Base-by-base conservation (phyloP, 257 asterid genomes). In the Henckelia pumila region DNA sequence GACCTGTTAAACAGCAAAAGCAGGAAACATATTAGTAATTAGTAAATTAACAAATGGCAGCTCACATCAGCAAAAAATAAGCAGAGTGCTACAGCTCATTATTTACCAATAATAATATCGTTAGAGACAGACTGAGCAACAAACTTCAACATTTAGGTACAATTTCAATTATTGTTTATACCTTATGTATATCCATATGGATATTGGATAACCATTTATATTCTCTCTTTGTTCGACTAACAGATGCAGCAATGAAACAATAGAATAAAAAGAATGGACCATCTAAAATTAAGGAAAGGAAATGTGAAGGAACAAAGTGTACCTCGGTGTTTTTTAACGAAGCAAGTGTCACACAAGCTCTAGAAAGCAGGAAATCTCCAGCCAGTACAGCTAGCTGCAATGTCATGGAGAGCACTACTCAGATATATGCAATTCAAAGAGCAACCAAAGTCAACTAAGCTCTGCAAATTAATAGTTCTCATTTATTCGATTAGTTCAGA, bases 331-430 rank as follows among this genome's bases (percentile, higher is more conserved):
- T 94, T 67, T 83, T 88, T 71, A 94, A 78, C n/a, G 97, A 83
- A 68, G 98, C 98, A 69, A 92, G 96, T 68, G 97, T 97, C 64
- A 89, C 95, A 71, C 95, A 91, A 65, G 97, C 99, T 83, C 96
- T 82, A 19, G 99, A 90, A 50, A 88, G 88, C 74, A 94, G 76
- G 84, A 94, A 94, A 80, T 94, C 97, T 62, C 99, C 97, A 7
- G 97, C 92, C 83, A 94, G 80, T 56, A 94, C 96, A 69, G 99
- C 92, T 72, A 93, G 73, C 99, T 90, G 89, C 81, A 76, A 67
- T 66, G 70, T 61, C 60, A 73, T 53, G 23, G 62, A 70, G 70
- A 53, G 57, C 56, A 59, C 32, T 30, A 29, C 64, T 74, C 32
- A 74, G 75, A 23, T 32, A 44, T 7, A 7, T 24, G 10, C 26